Percentiles rank a stretch among this genome's conserved stretches.
These are phyloP conservation scores for Petunia axillaris DNA, from an alignment of 257 asterid species.

Conservation along the genomic window DNA sequence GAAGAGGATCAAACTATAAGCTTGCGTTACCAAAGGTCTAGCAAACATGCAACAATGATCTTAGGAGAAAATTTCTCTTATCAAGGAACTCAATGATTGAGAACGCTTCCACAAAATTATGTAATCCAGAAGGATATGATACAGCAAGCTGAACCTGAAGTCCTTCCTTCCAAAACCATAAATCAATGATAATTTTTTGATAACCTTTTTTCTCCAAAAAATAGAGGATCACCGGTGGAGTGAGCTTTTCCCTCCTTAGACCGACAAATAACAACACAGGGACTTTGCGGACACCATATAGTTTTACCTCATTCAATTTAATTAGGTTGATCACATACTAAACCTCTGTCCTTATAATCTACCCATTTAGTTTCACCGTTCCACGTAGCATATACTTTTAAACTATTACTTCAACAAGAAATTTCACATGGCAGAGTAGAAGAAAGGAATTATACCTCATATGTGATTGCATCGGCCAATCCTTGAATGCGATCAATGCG, in stretches of 20 bases:
- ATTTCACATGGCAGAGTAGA: neutral
- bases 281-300: neutral
- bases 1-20: neutral
- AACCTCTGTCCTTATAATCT: neutral
- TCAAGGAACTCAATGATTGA: neutral
- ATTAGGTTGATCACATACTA: constrained; percentile 1
- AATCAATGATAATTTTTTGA: neutral
- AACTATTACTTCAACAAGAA: constrained; percentile 3
- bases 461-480: constrained; percentile 90
- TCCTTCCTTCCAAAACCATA: constrained; percentile 1
- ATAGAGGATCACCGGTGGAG: constrained; percentile 2
- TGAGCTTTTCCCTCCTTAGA: neutral
- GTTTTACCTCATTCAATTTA: neutral
- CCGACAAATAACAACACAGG: neutral
- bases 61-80: neutral
- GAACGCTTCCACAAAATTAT: neutral
- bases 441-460: constrained; percentile 63
- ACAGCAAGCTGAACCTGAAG: constrained; percentile 4
- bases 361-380: constrained; percentile 4
- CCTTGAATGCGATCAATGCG: constrained; percentile 96
- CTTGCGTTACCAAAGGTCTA: neutral
- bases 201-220: constrained; percentile 14
- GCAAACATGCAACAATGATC: neutral
- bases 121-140: neutral
- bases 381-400: neutral